Percentiles rank a stretch among this genome's conserved stretches.
These are phyloP conservation scores for Lactifluus pinguis DNA, from an alignment of 768 basidiomycete genomes.

Conservation along the genomic window DNA sequence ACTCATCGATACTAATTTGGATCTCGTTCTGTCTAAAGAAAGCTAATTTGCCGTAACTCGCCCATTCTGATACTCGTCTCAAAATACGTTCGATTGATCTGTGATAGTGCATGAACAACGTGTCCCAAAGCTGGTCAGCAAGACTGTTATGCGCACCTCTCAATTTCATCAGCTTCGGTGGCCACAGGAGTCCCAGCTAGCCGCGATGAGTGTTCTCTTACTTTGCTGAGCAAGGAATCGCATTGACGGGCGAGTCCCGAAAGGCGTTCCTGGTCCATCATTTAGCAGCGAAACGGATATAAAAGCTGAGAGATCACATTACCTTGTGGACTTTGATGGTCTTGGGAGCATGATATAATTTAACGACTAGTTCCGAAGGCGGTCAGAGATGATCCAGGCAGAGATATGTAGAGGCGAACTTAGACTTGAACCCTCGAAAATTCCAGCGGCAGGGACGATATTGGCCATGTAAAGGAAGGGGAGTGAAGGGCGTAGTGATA, in stretches of 20 bases:
- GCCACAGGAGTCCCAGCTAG: background rate
- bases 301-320: background rate
- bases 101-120: background rate
- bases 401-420: background rate
- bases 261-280: background rate
- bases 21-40: conserved; percentile 34
- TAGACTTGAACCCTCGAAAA: background rate
- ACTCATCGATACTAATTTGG: conserved; percentile 32
- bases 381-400: background rate
- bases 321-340: conserved; percentile 1
- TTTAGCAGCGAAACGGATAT: background rate
- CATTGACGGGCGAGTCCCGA: background rate
- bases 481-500: background rate
- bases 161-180: conserved; percentile 2
- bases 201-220: background rate
- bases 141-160: background rate
- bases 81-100: conserved; percentile 3
- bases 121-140: background rate
- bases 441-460: background rate
- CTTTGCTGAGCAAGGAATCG: background rate
- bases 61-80: background rate
- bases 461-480: background rate
- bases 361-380: background rate
- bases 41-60: background rate
- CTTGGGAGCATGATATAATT: background rate